phyloP scores from a whole-genome alignment of 2,329 filamentous ascomycete species.

The Penicillium sp. region DNA sequence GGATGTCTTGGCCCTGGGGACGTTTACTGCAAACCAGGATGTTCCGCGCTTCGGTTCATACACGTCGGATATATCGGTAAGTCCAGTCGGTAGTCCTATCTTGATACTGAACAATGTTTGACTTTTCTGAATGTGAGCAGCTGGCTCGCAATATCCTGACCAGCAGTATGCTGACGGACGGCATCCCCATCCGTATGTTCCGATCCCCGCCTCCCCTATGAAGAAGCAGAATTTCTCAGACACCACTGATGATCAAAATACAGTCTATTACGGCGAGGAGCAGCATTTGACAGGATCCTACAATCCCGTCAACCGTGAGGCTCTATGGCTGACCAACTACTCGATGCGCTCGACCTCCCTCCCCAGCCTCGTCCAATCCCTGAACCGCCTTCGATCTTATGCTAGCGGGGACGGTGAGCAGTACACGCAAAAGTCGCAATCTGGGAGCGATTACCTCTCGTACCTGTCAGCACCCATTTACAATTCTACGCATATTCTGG shows the following conservation, averaged over 20 bases:
- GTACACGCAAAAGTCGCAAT: constrained; percentile 1
- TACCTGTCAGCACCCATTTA: constrained; percentile 7
- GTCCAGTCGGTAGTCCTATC: not conserved
- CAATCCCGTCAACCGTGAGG: constrained; percentile 46
- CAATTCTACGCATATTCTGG: constrained; percentile 6
- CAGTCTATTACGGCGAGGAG: constrained; percentile 57
- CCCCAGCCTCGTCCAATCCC: constrained; percentile 5
- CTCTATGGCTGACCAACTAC: constrained; percentile 48
- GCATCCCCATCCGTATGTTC: constrained; percentile 46
- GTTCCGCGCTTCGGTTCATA: constrained; percentile 46
- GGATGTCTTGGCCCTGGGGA: constrained; percentile 41
- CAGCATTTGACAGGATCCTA: constrained; percentile 48
- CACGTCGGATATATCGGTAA: constrained; percentile 43
- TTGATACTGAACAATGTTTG: no score
- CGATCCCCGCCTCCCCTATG: no score
- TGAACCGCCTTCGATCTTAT: constrained; percentile 10
- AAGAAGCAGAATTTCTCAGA: no score
- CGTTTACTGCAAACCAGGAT: constrained; percentile 55
- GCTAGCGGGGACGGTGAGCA: constrained; percentile 7
- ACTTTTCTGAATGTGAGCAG: constrained; percentile 2
- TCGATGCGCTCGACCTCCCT: constrained; percentile 8
- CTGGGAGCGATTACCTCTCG: constrained; percentile 6
- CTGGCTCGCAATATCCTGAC: constrained; percentile 54
- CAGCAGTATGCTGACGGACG: constrained; percentile 53
- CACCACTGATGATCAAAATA: not conserved